A percentile compares a stretch with the other conserved stretches of the same genome.
Evolutionary conservation across 768 basidiomycete genomes (phyloP).

Genomic region (Strobilomyces confusus): DNA sequence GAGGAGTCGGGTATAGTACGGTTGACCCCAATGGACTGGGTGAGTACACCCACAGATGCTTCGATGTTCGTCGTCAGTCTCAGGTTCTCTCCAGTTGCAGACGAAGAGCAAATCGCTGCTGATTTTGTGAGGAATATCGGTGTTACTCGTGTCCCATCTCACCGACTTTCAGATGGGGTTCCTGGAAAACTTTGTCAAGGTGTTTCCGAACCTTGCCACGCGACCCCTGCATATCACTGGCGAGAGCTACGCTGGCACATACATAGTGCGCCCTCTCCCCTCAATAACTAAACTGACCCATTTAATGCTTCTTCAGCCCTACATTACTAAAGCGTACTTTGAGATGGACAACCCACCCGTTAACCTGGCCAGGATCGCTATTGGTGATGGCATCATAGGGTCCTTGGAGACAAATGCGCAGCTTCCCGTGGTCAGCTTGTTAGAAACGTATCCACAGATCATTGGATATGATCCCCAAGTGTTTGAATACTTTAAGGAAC

Average conservation of each 20-base stretch:
- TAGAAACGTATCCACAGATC: conserved; percentile 74
- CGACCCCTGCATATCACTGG: too few relatives aligned
- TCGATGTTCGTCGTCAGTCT: not conserved
- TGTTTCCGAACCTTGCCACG: too few relatives aligned
- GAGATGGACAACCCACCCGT: conserved; percentile 58
- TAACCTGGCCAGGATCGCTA: conserved; percentile 60
- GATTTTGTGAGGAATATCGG: conserved; percentile 35
- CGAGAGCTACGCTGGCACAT: conserved; percentile 64
- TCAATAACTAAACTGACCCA: conserved; percentile 35
- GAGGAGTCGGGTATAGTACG: conserved; percentile 63
- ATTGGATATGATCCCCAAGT: conserved; percentile 68
- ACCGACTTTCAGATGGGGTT: conserved; percentile 54
- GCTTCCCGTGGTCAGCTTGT: conserved; percentile 52
- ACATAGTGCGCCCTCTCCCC: conserved; percentile 50
- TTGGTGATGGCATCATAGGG: conserved; percentile 63
- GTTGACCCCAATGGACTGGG: conserved; percentile 56
- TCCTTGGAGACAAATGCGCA: conserved; percentile 46
- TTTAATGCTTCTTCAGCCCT: conserved; percentile 47
- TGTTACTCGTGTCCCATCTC: not conserved
- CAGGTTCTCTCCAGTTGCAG: conserved; percentile 35
- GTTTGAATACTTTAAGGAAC: conserved; percentile 62
- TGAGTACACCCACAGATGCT: conserved; percentile 21
- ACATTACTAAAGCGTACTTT: conserved; percentile 71
- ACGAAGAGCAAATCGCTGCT: conserved; percentile 59
- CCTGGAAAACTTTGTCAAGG: too few relatives aligned